Conservation (phyloP, 2,329 filamentous ascomycete species). For the Teratosphaeria epicoccoides region DNA sequence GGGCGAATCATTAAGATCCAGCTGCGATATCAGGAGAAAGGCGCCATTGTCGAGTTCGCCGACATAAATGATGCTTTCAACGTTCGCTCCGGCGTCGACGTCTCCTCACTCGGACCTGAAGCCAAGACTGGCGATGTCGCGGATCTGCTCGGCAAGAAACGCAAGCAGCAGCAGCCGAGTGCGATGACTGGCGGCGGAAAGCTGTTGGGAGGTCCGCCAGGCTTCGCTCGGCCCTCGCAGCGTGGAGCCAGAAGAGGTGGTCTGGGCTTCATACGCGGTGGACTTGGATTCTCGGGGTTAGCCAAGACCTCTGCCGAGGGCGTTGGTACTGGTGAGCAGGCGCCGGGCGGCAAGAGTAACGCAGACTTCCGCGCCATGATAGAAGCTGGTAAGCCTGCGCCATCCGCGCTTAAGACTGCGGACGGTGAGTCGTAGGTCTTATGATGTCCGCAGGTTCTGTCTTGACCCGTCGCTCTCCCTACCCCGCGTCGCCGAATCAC, state of each 20-base stretch:
- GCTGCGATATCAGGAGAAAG: conserved; percentile 69
- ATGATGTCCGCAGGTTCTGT: conserved; percentile 55
- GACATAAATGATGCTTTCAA: conserved; percentile 62
- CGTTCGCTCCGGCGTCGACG: conserved; percentile 43
- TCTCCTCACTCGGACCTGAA: conserved; percentile 30
- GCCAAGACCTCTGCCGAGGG: conserved; percentile 8
- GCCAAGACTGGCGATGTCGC: conserved; percentile 40
- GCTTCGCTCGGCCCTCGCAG: conserved; percentile 33
- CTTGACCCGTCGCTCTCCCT: conserved; percentile 72
- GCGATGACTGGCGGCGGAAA: conserved; percentile 15
- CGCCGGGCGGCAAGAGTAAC: conserved; percentile 41
- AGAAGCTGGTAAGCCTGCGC: conserved; percentile 15
- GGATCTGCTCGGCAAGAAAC: conserved; percentile 39
- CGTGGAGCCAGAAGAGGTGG: conserved; percentile 37
- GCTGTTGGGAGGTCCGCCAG: conserved; percentile 11
- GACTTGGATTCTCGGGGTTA: conserved; percentile 15
- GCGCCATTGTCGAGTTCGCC: conserved; percentile 74
- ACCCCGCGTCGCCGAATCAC: conserved; percentile 56
- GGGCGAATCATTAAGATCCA: conserved; percentile 66
- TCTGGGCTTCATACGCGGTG: conserved; percentile 39
- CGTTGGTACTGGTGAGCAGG: not conserved
- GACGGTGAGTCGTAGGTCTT: not conserved
- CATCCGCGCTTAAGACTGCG: not conserved
- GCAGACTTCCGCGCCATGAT: conserved; percentile 48
- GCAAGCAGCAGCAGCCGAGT: conserved; percentile 24